Percentiles rank a stretch among this genome's conserved stretches.
These are phyloP conservation scores for Cladophialophora bantiana DNA, from an alignment of 2,329 filamentous ascomycete genomes.

Conservation along the genomic window DNA sequence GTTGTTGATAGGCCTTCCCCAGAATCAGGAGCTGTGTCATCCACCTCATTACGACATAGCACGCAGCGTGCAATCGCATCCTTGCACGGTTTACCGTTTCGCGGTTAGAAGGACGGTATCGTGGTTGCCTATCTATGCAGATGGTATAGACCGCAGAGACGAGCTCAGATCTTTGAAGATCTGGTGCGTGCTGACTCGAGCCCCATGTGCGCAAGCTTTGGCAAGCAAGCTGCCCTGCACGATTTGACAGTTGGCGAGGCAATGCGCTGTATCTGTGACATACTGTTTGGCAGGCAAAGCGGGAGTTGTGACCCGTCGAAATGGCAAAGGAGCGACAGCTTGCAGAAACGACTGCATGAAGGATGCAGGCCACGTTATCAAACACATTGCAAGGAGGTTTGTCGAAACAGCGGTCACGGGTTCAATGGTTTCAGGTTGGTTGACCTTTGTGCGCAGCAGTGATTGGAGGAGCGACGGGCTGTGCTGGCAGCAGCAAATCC, in stretches of 20 bases:
- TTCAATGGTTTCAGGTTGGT: neutral
- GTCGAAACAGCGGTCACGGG: constrained; percentile 5
- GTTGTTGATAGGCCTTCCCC: constrained; percentile 1
- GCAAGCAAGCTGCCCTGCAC: neutral
- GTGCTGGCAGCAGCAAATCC: neutral
- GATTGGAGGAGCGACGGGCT: neutral
- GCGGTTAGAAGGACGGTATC: neutral
- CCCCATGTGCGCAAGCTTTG: neutral
- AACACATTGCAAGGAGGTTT: neutral
- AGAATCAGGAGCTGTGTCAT: constrained; percentile 1
- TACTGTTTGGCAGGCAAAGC: neutral
- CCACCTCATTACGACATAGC: neutral
- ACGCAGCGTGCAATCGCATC: neutral
- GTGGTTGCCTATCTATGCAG: neutral
- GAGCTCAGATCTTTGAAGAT: neutral
- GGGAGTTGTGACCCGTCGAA: neutral
- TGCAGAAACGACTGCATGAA: neutral
- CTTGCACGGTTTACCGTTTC: neutral
- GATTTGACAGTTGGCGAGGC: neutral
- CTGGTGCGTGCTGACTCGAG: neutral
- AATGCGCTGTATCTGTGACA: neutral
- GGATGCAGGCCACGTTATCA: neutral
- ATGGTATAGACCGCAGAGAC: neutral
- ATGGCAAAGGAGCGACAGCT: neutral
- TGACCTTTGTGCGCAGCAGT: neutral